Evolutionary conservation across 495 filamentous ascomycete genomes (phyloP).

Genomic region (Xylaria palmicola): DNA sequence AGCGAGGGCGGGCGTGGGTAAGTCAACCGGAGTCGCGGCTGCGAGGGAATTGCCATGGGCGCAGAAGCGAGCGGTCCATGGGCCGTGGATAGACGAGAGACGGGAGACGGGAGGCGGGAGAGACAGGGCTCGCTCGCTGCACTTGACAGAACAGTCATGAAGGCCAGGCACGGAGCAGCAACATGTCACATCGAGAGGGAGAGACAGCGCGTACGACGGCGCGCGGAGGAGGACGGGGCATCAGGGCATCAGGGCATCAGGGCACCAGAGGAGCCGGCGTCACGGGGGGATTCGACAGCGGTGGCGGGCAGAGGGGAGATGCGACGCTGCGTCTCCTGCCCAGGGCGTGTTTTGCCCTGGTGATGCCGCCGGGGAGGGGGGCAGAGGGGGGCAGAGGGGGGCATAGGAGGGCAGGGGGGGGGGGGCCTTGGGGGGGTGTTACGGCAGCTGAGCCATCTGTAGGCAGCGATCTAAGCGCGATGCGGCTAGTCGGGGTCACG

Average conservation of each 20-base stretch:
- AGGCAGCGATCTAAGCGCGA: slow-evolving; percentile 17
- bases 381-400: not conserved
- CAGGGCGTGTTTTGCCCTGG: slow-evolving; percentile 2
- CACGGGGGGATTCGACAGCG: slow-evolving; percentile 23
- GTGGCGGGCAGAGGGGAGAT: slow-evolving; percentile 12
- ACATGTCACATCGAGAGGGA: slow-evolving; percentile 30
- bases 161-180: slow-evolving; percentile 13
- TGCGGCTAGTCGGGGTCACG: slow-evolving; percentile 17
- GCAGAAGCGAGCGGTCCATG: slow-evolving; percentile 1
- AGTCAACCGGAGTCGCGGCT: slow-evolving; percentile 1
- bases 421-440: not conserved
- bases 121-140: slow-evolving; percentile 16
- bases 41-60: slow-evolving; percentile 1
- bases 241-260: too few species aligned
- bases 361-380: slow-evolving; percentile 1
- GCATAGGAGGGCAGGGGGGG: not conserved
- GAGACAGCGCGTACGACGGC: slow-evolving; percentile 14
- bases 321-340: slow-evolving; percentile 7
- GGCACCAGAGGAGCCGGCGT: slow-evolving; percentile 22
- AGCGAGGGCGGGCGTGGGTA: not conserved
- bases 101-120: slow-evolving; percentile 11
- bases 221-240: slow-evolving; percentile 11
- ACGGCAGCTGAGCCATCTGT: slow-evolving; percentile 17
- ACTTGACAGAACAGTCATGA: slow-evolving; percentile 11
- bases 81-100: slow-evolving; percentile 17